Evolutionary conservation across 2,329 filamentous ascomycete species (phyloP), one percentile per base, ranked within the genome.

Genomic region (Talaromyces sp.): DNA sequence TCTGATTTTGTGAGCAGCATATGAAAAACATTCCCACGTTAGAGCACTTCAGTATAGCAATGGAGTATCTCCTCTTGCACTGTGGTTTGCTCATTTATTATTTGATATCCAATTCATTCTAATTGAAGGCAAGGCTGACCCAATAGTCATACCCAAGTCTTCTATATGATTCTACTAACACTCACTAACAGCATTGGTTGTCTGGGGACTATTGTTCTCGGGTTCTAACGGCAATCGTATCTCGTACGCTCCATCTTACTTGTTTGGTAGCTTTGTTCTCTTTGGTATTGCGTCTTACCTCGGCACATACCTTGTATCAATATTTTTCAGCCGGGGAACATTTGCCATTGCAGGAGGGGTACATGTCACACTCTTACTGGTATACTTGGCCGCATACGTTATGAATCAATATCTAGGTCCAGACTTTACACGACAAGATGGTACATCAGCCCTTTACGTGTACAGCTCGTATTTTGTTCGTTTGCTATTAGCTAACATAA

Each of bases 31-130:
- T 31, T 61, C 59, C 59, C 90, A 92, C 68, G 91, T 97, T 27
- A 87, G 93, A 60, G 90, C 90, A 16, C 81, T 97, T 35, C 90
- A 97, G 76, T 97, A 96, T 77, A 96, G 91, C 62, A 97, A 97
- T 72, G 93, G 93, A 56, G 92, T 97, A 33, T 84, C 91, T 13
- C 89, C 91, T 0, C 81, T 91, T 9, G 92, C 93, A 0, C 81
- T 97, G 1, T 97, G 94, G 93, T 77, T 91, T 5, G 91, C 93
- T 1, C 96, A 97, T 73, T 82, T 90, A 0, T 72, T 82, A 0
- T 96, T 97, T 72, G 93, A 97, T 78, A 92, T 93, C 68, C 74
- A 85, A 50, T 87, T 96, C 64, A 88, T 92, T 0, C 73, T 60
- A 6, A 60, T 60, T n/a, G 2, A 60, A 27, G 27, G 27, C 27